phyloP scores from a whole-genome alignment of 2,329 filamentous ascomycete genomes.

The Blastomyces parvus region DNA sequence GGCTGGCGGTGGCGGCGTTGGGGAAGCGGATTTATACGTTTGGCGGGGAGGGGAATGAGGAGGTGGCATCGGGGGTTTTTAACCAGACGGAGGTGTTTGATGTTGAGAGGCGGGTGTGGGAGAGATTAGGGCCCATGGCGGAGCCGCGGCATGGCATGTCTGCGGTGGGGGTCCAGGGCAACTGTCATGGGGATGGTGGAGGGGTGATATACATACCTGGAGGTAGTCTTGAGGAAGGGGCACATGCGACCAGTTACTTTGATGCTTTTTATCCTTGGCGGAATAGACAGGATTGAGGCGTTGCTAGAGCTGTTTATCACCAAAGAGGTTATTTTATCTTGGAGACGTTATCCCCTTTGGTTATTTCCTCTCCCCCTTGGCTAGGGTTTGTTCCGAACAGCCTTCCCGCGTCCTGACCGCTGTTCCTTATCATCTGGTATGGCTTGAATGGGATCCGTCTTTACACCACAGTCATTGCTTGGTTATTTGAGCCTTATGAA shows the following conservation, averaged over 20 bases:
- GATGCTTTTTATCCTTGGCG: not conserved
- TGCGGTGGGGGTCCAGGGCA: not conserved
- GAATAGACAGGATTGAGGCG: not conserved
- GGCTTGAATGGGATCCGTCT: too few relatives aligned
- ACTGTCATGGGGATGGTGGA: not conserved
- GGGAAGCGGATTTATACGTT: slow-evolving; percentile 1
- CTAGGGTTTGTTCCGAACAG: not conserved
- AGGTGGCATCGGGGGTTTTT: not conserved
- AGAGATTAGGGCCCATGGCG: not conserved
- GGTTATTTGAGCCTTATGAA: too few relatives aligned
- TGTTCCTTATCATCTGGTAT: too few relatives aligned
- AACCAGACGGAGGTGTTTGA: slow-evolving; percentile 6
- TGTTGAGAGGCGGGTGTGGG: not conserved
- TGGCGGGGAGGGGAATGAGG: not conserved
- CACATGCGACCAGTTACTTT: not conserved
- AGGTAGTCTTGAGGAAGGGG: not conserved
- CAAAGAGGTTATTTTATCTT: not conserved
- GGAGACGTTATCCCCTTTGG: not conserved
- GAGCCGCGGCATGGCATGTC: not conserved
- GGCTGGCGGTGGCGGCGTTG: not conserved
- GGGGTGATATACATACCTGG: not conserved
- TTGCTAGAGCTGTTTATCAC: not conserved
- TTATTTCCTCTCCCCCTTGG: not conserved
- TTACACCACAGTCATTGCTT: too few relatives aligned
- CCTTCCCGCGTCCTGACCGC: not conserved